Evolutionary conservation across 179 eudicot genomes (phyloP).

Genomic region (Vitellaria paradoxa): DNA sequence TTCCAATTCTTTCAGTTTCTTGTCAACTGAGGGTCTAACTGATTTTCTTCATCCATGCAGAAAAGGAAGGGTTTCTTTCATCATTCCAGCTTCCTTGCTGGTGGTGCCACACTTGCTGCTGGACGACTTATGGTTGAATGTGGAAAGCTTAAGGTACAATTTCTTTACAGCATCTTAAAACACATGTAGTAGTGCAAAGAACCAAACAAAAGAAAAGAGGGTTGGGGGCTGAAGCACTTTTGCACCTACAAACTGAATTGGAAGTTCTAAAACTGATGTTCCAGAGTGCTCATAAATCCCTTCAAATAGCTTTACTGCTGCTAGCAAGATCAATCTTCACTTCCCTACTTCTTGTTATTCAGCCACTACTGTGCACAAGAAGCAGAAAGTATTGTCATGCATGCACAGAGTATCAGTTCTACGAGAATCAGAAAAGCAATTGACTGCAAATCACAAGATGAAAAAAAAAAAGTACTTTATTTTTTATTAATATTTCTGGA

Average conservation of each 20-base stretch:
- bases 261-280: neutral
- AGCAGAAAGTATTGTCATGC: neutral
- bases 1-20: neutral
- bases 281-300: neutral
- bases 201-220: neutral
- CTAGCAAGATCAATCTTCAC: neutral
- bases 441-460: neutral
- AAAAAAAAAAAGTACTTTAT: too few relatives aligned
- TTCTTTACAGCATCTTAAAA: neutral
- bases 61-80: slow-evolving; percentile 80
- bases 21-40: slow-evolving; percentile 4
- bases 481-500: too few relatives aligned
- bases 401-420: neutral
- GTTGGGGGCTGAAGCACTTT: too few relatives aligned
- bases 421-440: neutral
- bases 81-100: slow-evolving; percentile 92
- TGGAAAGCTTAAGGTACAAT: slow-evolving; percentile 60
- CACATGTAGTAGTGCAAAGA: neutral
- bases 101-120: slow-evolving; percentile 87
- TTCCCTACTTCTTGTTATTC: neutral
- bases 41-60: slow-evolving; percentile 33
- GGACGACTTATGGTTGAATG: slow-evolving; percentile 64
- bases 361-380: neutral
- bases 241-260: neutral
- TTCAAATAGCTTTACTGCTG: neutral